A percentile compares a stretch with the other conserved stretches of the same genome.
These are phyloP conservation scores for Capsella bursapastoris DNA, from an alignment of 345 rosid species.

Conservation along the genomic window DNA sequence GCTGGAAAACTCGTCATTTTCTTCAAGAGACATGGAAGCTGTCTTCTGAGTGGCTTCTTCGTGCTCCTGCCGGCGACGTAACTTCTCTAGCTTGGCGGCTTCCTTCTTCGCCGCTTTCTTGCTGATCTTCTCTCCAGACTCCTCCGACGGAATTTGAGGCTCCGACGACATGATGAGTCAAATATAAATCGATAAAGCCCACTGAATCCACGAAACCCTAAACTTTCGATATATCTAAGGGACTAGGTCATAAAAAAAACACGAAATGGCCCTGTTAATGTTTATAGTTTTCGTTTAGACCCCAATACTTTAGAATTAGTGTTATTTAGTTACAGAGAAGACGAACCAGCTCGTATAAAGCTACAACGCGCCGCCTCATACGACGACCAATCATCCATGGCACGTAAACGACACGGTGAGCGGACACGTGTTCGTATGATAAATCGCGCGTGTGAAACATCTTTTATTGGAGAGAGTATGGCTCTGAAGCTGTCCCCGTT, in stretches of 20 bases:
- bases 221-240: neutral
- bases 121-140: slow-evolving; percentile 50
- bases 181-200: neutral
- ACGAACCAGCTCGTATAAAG: slow-evolving; percentile 9
- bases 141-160: slow-evolving; percentile 35
- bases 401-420: neutral
- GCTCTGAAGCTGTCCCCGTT: slow-evolving; percentile 25
- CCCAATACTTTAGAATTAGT: neutral
- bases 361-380: slow-evolving; percentile 40
- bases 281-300: neutral
- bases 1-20: slow-evolving; percentile 49
- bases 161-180: slow-evolving; percentile 38
- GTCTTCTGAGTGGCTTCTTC: slow-evolving; percentile 46
- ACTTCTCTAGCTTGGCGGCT: slow-evolving; percentile 78
- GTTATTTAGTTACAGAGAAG: neutral
- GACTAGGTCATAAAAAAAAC: neutral
- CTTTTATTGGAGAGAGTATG: neutral
- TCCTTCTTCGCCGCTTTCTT: slow-evolving; percentile 90
- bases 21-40: slow-evolving; percentile 48
- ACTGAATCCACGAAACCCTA: slow-evolving; percentile 26
- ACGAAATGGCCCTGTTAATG: neutral
- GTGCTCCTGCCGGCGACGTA: slow-evolving; percentile 69
- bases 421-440: neutral
- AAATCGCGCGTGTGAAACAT: slow-evolving; percentile 17
- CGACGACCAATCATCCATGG: slow-evolving; percentile 20